These are phyloP conservation scores for Leccinum variicolor DNA, from an alignment of 768 basidiomycete genomes.

Conservation along the genomic window DNA sequence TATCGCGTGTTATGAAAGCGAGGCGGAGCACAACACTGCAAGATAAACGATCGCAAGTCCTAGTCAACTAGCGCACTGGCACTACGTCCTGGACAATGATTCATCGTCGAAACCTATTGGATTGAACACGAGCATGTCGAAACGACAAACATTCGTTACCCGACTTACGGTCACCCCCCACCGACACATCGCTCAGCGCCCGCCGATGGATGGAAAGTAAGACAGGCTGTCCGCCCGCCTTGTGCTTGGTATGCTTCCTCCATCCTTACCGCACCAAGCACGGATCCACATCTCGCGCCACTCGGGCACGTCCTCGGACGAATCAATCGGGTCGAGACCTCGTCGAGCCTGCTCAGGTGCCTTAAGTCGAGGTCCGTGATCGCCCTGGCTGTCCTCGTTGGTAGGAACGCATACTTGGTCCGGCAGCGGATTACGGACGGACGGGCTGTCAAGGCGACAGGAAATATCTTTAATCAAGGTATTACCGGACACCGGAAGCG, in stretches of 20 bases:
- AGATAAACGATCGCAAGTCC: no score
- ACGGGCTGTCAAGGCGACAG: no score
- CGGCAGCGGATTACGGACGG: constrained; percentile 53
- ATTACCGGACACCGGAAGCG: no score
- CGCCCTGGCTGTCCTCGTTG: constrained; percentile 53
- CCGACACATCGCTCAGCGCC: constrained; percentile 42
- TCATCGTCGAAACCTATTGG: constrained; percentile 67
- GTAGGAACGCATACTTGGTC: constrained; percentile 74
- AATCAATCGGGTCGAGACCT: constrained; percentile 33
- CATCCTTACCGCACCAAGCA: constrained; percentile 34
- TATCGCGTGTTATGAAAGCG: no score
- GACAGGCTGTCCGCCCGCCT: constrained; percentile 34
- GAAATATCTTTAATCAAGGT: no score
- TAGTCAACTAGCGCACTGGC: no score
- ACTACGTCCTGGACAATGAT: constrained; percentile 20
- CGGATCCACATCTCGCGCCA: constrained; percentile 66
- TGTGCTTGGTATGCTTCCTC: constrained; percentile 26
- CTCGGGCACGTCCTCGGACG: constrained; percentile 30
- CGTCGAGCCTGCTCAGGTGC: constrained; percentile 44
- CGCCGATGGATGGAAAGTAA: constrained; percentile 59
- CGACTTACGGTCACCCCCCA: constrained; percentile 42
- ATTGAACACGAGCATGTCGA: background rate
- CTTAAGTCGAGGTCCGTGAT: constrained; percentile 74
- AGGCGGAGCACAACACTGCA: no score
- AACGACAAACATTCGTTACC: background rate